Percentiles rank a stretch among this genome's conserved stretches.
These are phyloP conservation scores for Sphaerobolus stellatus DNA, from an alignment of 1,284 basidiomycete species.

Conservation along the genomic window DNA sequence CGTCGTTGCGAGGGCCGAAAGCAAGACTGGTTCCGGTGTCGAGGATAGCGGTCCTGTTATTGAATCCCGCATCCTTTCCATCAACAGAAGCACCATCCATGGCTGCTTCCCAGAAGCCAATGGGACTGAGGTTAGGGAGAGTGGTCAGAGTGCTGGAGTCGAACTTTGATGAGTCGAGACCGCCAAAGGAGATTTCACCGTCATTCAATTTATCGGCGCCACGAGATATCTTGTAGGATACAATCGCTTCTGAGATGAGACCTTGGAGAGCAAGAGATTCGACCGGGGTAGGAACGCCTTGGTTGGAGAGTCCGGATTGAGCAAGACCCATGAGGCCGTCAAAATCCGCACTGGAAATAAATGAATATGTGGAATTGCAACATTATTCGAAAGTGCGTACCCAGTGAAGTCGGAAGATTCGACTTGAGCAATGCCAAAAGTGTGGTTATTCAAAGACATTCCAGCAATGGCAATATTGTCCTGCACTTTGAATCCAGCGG, in stretches of 20 bases:
- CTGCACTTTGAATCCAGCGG: constrained; percentile 62
- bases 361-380: neutral
- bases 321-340: constrained; percentile 87
- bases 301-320: constrained; percentile 69
- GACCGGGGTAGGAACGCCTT: constrained; percentile 67
- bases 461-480: constrained; percentile 73
- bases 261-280: constrained; percentile 66
- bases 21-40: constrained; percentile 64
- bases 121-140: constrained; percentile 55
- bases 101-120: constrained; percentile 78
- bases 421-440: constrained; percentile 66
- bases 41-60: constrained; percentile 68
- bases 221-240: constrained; percentile 80
- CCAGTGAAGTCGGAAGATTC: constrained; percentile 68
- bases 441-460: constrained; percentile 58
- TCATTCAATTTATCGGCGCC: constrained; percentile 71
- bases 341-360: constrained; percentile 48
- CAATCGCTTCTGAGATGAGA: constrained; percentile 66
- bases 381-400: constrained; percentile 13
- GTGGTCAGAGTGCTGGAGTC: constrained; percentile 52
- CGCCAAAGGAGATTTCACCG: constrained; percentile 81
- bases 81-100: constrained; percentile 61
- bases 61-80: constrained; percentile 51
- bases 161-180: constrained; percentile 70
- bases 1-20: constrained; percentile 46